Base-by-base conservation (phyloP, 768 basidiomycete genomes). In the Pleurotus platypus region DNA sequence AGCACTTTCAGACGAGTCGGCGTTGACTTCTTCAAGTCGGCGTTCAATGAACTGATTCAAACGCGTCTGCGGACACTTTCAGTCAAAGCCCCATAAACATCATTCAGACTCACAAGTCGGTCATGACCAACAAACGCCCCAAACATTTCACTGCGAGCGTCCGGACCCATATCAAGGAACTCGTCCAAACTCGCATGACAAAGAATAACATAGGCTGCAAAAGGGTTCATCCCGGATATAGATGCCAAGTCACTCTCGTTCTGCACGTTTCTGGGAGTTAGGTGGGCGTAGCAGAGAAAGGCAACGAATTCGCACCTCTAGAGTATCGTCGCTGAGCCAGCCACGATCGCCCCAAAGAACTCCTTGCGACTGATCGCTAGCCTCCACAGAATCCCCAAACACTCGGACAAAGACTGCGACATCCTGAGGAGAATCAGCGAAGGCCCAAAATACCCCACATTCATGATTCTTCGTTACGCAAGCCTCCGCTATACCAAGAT, bases 171-270 rank as follows among this genome's bases (percentile, higher is more conserved):
- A 12, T 80, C 74, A 22, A 92, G 63, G 62, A 90, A 82, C 3
- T 81, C 75, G 13, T 84, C 77, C 5, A 88, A 63, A 3, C 75
- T 70, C 5, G 75, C 73, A 57, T 83, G 78, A 53, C 76, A 82
- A 2, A 90, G 70, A 57, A 92, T 78, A 3, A 86, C 69, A n/a
- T 80, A 77, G 5, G 90, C 84, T 1, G 84, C 83, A 64, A 90
- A 89, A 5, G 74, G 69, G 57, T 92, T 92, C 82, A 92, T 84
- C 13, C 87, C 85, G 4, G 75, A 70, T 7, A 82, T 72, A 1
- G 68, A 65, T 0, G 82, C 78, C 48, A 92, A 70, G 61, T 82
- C 77, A 24, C 73, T 71, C 60, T 91, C 89, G 37, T 84, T 82
- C 88, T 55, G 12, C 7, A 49, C 57, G 57, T 6, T 9, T 7